These are phyloP conservation scores for Streptanthus diversifolius DNA, from an alignment of 345 rosid genomes.

Conservation along the genomic window DNA sequence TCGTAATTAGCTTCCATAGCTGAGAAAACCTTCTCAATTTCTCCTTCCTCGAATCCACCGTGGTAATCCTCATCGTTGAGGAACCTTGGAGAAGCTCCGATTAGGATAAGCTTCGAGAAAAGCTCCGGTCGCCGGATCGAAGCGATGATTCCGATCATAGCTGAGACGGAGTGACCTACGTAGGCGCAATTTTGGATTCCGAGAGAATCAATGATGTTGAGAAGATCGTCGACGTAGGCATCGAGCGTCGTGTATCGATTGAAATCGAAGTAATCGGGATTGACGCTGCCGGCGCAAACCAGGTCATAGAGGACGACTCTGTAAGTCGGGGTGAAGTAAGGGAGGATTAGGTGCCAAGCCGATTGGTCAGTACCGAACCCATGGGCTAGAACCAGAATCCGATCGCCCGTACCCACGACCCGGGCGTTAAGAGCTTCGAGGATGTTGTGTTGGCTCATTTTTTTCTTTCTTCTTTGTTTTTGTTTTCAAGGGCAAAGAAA, in stretches of 20 bases:
- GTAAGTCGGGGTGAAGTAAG: slow-evolving; percentile 47
- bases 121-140: slow-evolving; percentile 77
- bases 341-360: slow-evolving; percentile 81
- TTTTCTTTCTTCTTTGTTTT: not conserved
- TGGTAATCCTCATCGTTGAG: slow-evolving; percentile 67
- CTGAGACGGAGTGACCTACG: slow-evolving; percentile 88
- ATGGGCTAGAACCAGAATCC: slow-evolving; percentile 63
- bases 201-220: slow-evolving; percentile 65
- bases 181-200: slow-evolving; percentile 56
- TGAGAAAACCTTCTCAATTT: slow-evolving; percentile 56
- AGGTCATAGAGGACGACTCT: slow-evolving; percentile 68
- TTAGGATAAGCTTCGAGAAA: slow-evolving; percentile 68
- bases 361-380: slow-evolving; percentile 90
- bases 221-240: slow-evolving; percentile 70
- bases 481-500: not conserved
- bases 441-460: slow-evolving; percentile 48
- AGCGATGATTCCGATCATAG: slow-evolving; percentile 82
- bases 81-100: slow-evolving; percentile 81
- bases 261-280: slow-evolving; percentile 70
- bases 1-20: slow-evolving; percentile 83
- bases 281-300: slow-evolving; percentile 86
- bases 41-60: slow-evolving; percentile 64
- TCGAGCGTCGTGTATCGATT: slow-evolving; percentile 63
- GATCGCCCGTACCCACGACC: slow-evolving; percentile 61
- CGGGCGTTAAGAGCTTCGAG: slow-evolving; percentile 74